Base-by-base conservation (phyloP, 345 rosid genomes). In the Brassica carinata region DNA sequence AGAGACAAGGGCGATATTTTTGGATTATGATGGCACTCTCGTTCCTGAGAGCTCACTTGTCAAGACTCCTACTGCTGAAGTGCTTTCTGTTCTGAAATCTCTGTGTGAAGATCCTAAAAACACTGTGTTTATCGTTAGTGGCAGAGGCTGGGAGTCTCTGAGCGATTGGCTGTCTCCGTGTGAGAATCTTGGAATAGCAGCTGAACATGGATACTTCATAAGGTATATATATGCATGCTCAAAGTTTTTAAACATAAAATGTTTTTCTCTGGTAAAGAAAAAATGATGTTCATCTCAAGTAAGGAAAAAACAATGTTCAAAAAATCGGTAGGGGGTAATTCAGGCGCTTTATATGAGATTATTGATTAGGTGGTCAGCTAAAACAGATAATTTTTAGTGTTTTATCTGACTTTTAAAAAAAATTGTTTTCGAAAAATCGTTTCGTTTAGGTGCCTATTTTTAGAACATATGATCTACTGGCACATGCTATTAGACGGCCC, bases 11-110 rank as follows among this genome's bases (percentile, higher is more conserved):
- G 92, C 97, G 3, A 90, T 92, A 80, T 90, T 92, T 82, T 82
- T 91, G 82, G 94, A 90, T 61, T 91, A 91, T 72, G 97, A 91
- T 26, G 97, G 97, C 23, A 91, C 97, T 67, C 83, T 91, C 7
- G 85, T 91, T 69, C 88, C 94, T 1, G 90, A 91, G 58, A 73
- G 88, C 59, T 84, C 97, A 18, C 84, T 91, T 36, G 71, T 83
- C 64, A 91, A 86, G 82, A 83, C 81, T 11, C 97, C 97, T 43
- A 83, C 86, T 74, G 77, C 87, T 8, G 88, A 91, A 76, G 87
- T 90, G 36, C 83, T 86, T 53, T 84, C 90, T 67, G 84, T 87
- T 72, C 85, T 91, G 73, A 85, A 80, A 77, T 74, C 83, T 79
- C 84, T 91, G 67, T 87, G 89, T 76, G 77, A 58, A 55, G 92